A percentile compares a stretch with the other conserved stretches of the same genome.
These are phyloP conservation scores for Phanerochaete sordida DNA, from an alignment of 768 basidiomycete genomes.

Conservation along the genomic window DNA sequence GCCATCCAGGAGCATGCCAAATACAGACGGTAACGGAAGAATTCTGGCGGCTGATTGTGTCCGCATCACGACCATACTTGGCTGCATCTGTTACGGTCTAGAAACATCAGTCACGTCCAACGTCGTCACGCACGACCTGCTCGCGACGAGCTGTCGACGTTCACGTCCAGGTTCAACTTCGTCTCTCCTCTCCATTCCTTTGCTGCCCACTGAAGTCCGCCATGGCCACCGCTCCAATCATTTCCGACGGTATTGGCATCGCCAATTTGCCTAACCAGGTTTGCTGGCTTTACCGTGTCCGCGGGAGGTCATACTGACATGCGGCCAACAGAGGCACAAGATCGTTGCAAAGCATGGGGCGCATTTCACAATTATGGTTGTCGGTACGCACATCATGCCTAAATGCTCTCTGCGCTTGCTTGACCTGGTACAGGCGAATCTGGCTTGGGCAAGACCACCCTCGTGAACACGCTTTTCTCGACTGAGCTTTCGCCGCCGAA, in stretches of 20 bases:
- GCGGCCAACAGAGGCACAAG: conserved; percentile 80
- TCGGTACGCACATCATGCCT: conserved; percentile 57
- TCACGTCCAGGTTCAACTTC: background rate
- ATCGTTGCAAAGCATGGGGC: conserved; percentile 97
- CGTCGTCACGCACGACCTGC: background rate
- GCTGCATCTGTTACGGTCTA: background rate
- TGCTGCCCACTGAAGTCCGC: background rate
- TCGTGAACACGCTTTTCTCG: conserved; percentile 98
- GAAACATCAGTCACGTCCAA: background rate
- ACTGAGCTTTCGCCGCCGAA: conserved; percentile 91
- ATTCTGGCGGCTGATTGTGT: background rate
- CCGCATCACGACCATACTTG: background rate
- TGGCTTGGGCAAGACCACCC: conserved; percentile 93
- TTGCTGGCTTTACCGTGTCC: conserved; percentile 24
- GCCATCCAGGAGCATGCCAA: background rate
- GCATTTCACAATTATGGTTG: conserved; percentile 99
- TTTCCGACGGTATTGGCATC: conserved; percentile 82
- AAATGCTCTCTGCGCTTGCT: background rate
- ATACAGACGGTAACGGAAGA: background rate
- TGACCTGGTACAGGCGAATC: conserved; percentile 71
- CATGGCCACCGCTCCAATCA: conserved; percentile 4
- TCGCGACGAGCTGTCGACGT: conserved; percentile 1
- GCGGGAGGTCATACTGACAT: conserved; percentile 5
- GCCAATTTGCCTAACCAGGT: conserved; percentile 99
- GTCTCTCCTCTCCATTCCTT: background rate